These are phyloP conservation scores for Vitis amurensis DNA, from an alignment of 164 flowering plant species.

Conservation along the genomic window DNA sequence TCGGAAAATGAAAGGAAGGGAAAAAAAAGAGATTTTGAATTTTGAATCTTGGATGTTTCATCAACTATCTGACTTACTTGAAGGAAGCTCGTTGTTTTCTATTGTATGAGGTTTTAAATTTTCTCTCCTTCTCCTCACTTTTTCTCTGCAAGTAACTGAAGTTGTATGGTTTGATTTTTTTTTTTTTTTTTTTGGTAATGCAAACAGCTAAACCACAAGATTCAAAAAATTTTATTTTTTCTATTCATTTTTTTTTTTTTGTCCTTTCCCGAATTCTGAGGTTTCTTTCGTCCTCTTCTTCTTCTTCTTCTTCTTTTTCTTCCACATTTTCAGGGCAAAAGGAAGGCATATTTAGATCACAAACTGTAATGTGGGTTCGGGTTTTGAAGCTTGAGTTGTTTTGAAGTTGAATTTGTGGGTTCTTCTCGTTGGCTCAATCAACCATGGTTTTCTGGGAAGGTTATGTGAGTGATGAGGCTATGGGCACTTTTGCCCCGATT, in stretches of 20 bases:
- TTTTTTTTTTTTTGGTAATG: not conserved
- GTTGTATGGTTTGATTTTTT: not conserved
- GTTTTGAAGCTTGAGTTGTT: constrained; percentile 11
- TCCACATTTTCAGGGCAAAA: constrained; percentile 8
- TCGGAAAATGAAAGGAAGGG: too few species aligned
- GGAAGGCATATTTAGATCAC: not conserved
- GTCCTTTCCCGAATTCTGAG: too few species aligned
- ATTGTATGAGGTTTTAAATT: too few species aligned
- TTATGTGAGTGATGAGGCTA: constrained; percentile 71
- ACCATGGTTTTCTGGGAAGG: constrained; percentile 85
- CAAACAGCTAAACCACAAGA: too few species aligned
- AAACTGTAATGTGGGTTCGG: not conserved
- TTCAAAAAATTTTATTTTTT: too few species aligned
- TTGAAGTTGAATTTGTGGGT: constrained; percentile 7
- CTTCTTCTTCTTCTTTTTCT: not conserved
- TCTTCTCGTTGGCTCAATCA: not conserved
- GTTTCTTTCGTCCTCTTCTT: not conserved
- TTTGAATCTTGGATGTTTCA: too few species aligned
- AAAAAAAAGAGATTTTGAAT: not conserved
- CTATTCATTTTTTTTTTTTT: too few species aligned
- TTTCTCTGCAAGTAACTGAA: too few species aligned
- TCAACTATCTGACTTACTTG: too few species aligned
- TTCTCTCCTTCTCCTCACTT: too few species aligned
- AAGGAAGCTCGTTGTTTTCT: too few species aligned
- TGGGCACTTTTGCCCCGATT: constrained; percentile 86